A percentile compares a stretch with the other conserved stretches of the same genome.
Conservation (phyloP, 164 flowering plant genomes). For the Amborella trichopoda region DNA sequence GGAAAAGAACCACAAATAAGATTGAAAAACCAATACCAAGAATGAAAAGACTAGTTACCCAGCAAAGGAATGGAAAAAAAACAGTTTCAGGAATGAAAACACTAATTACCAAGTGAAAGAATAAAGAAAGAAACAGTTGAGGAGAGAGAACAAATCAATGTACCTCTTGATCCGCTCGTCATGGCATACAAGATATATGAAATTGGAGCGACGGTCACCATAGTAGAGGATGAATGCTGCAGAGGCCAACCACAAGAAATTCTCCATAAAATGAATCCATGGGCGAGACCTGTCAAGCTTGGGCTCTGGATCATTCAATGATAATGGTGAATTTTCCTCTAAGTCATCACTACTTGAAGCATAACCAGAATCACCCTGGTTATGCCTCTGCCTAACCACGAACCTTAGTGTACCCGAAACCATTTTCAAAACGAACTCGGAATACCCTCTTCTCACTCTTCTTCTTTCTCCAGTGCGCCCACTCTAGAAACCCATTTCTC, state of each 20-base stretch:
- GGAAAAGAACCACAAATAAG: too few relatives aligned
- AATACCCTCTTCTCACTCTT: background rate
- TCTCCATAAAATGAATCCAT: slow-evolving; percentile 64
- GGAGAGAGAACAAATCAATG: too few relatives aligned
- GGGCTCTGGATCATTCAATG: slow-evolving; percentile 4
- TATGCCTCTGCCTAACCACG: slow-evolving; percentile 79
- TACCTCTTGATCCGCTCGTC: slow-evolving; percentile 79
- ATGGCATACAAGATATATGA: slow-evolving; percentile 50
- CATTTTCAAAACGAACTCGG: slow-evolving; percentile 13
- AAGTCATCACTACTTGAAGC: slow-evolving; percentile 7
- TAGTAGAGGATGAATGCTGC: slow-evolving; percentile 58
- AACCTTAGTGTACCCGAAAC: too few relatives aligned
- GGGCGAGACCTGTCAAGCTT: slow-evolving; percentile 22
- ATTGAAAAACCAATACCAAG: too few relatives aligned
- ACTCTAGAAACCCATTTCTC: background rate
- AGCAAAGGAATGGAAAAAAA: too few relatives aligned
- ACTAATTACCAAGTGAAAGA: too few relatives aligned
- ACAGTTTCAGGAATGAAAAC: too few relatives aligned
- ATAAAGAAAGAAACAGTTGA: too few relatives aligned
- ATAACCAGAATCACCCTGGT: slow-evolving; percentile 28
- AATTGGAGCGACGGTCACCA: slow-evolving; percentile 66
- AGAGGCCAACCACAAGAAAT: slow-evolving; percentile 76
- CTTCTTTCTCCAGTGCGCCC: background rate
- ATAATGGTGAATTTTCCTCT: slow-evolving; percentile 3
- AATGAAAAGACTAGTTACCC: too few relatives aligned